These are phyloP conservation scores for Penicillium sp. DNA, from an alignment of 2,329 filamentous ascomycete genomes.

Conservation along the genomic window DNA sequence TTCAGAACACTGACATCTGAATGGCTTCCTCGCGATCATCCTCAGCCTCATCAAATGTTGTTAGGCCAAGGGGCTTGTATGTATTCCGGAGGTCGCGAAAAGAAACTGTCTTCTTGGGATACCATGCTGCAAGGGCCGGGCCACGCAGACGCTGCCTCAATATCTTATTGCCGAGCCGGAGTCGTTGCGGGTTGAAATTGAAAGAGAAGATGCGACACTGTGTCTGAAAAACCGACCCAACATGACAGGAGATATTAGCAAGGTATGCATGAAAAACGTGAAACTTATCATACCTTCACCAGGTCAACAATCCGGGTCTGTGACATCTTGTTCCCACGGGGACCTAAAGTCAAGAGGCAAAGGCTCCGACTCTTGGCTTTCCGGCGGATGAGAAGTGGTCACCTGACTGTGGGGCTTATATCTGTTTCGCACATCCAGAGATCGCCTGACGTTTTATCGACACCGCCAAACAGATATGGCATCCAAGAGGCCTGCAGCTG, in stretches of 20 bases:
- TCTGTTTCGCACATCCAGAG: no score
- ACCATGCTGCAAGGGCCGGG: constrained; percentile 81
- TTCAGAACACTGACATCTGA: constrained; percentile 53
- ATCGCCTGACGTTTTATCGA: no score
- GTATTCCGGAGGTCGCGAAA: constrained; percentile 70
- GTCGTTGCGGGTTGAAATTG: constrained; percentile 79
- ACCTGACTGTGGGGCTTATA: no score
- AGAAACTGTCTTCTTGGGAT: constrained; percentile 71
- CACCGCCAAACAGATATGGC: constrained; percentile 26
- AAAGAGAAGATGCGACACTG: constrained; percentile 91
- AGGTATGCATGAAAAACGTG: background rate
- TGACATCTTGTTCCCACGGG: constrained; percentile 46
- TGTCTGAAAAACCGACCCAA: constrained; percentile 52
- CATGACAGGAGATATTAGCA: constrained; percentile 1
- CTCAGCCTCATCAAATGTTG: constrained; percentile 71
- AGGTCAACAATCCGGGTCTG: constrained; percentile 61
- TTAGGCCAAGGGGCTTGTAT: constrained; percentile 62
- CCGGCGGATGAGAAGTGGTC: no score
- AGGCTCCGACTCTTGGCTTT: no score
- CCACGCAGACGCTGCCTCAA: constrained; percentile 83
- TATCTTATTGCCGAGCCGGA: constrained; percentile 86
- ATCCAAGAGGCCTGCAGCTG: constrained; percentile 23
- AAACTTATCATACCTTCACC: constrained; percentile 62
- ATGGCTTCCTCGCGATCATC: constrained; percentile 70
- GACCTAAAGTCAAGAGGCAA: no score